phyloP scores from a whole-genome alignment of 2,329 filamentous ascomycete species.

The Diaporthe velutina region DNA sequence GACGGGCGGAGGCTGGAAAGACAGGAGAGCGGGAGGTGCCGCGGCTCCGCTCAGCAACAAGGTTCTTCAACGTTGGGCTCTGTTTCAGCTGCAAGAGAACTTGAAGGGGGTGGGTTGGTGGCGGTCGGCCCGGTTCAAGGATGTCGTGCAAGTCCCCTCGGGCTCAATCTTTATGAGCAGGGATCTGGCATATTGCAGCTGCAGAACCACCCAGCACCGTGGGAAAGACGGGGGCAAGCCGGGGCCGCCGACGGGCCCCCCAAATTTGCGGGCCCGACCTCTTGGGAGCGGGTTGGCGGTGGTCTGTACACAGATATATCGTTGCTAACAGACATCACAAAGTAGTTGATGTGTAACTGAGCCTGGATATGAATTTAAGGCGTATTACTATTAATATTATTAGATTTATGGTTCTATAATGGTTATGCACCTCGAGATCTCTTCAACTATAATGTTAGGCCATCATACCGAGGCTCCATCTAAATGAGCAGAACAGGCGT shows the following conservation, averaged over 20 bases:
- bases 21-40: background rate
- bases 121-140: background rate
- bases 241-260: slow-evolving; percentile 3
- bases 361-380: background rate
- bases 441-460: background rate
- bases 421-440: background rate
- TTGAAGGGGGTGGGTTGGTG: background rate
- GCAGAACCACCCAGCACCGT: background rate
- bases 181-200: background rate
- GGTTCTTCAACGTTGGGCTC: background rate
- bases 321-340: background rate
- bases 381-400: slow-evolving; percentile 22
- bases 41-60: slow-evolving; percentile 7
- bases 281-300: background rate
- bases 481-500: background rate
- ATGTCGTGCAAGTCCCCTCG: background rate
- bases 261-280: background rate
- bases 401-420: background rate
- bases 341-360: background rate
- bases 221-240: background rate
- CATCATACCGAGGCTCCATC: background rate
- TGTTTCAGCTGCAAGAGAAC: slow-evolving; percentile 33
- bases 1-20: background rate
- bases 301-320: background rate
- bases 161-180: background rate